Evolutionary conservation across 2,329 filamentous ascomycete genomes (phyloP), one percentile per base, ranked within the genome.

Genomic region (Clarireedia sp.): DNA sequence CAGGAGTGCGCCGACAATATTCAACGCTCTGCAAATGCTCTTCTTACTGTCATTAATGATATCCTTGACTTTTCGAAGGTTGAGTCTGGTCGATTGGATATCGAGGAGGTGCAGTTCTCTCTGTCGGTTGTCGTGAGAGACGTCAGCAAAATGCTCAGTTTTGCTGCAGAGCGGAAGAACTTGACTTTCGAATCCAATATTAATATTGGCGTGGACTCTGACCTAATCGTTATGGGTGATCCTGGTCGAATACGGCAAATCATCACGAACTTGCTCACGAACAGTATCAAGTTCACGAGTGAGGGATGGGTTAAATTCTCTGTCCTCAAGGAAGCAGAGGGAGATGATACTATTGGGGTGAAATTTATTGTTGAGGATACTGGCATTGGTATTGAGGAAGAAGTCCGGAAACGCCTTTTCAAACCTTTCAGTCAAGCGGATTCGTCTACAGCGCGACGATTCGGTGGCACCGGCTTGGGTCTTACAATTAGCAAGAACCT

Each of bases 1-100:
- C 77, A 79, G 56, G 86, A 90, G 55, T 88, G 83, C 59, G 84
- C 87, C 2, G 85, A 89, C 61, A 90, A 89, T 59, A 89, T 92
- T 6, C 84, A 89, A 64, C 79, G 86, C 51, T 91, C 87, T 5
- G 88, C 86, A 0, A 90, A 92, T 60, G 89, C 87, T 2, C 73
- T 95, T 2, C 75, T 95, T 19, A 92, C 89, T 0, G 86, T 95
- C 41, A 95, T 95, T 70, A 95, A 95, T 65, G 90, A 95, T 64
- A 95, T 95, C 54, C 74, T 95, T 1, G 90, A 95, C 70, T 91
- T 95, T 68, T 94, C 89, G 3, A 95, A 95, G 69, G 85, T 90
- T 1, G 88, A 91, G 67, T 89, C 85, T 8, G 87, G 88, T 3
- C 77, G 85, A 7, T 71, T 91, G 19, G 87, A 90, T 59, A 85